These are phyloP conservation scores for Colletotrichum kahawae DNA, from an alignment of 2,329 filamentous ascomycete species.

Conservation along the genomic window DNA sequence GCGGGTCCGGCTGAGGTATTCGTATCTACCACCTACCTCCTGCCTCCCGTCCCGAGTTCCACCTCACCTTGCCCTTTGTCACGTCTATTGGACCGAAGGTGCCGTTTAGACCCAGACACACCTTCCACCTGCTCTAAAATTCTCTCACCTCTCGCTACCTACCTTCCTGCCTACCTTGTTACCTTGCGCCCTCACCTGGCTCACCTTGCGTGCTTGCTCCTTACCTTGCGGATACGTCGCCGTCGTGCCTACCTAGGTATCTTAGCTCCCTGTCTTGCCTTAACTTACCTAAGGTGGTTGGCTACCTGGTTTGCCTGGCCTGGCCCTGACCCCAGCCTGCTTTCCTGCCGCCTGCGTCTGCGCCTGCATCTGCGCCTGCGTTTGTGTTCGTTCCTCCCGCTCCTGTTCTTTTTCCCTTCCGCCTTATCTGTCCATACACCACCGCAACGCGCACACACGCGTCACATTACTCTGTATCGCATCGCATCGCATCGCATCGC, in stretches of 20 bases:
- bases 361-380: background rate
- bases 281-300: background rate
- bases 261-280: background rate
- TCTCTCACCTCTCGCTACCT: background rate
- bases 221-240: background rate
- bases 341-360: background rate
- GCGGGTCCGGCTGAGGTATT: background rate
- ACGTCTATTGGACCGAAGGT: background rate
- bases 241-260: background rate
- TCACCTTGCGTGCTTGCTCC: background rate
- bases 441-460: conserved; percentile 12
- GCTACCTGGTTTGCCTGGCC: background rate
- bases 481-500: background rate
- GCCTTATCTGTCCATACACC: background rate
- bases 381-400: background rate
- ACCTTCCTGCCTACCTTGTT: background rate
- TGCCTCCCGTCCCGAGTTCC: background rate
- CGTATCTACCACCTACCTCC: background rate
- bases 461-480: conserved; percentile 9
- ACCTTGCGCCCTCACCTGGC: background rate
- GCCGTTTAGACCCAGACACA: background rate
- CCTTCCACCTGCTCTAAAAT: background rate
- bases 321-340: background rate
- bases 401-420: background rate
- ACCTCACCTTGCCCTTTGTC: background rate